These are phyloP conservation scores for Powellomyces hirtus DNA, from an alignment of 192 early-diverging fungal genomes.

Conservation along the genomic window DNA sequence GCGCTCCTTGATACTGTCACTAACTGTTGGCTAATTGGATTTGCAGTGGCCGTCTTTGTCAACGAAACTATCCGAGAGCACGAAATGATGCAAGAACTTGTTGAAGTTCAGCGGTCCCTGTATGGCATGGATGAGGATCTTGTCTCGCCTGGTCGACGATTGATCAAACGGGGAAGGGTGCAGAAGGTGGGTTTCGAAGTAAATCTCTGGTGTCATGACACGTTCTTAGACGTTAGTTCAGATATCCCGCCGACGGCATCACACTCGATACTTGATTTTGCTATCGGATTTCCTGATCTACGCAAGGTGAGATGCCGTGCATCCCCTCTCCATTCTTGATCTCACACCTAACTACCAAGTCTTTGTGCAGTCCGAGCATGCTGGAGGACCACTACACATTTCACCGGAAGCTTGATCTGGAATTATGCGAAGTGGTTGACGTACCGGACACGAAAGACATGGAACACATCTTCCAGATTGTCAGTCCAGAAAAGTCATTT, in stretches of 20 bases:
- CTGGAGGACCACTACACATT: constrained; percentile 63
- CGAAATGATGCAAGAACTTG: constrained; percentile 68
- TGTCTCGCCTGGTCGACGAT: constrained; percentile 65
- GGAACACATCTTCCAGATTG: constrained; percentile 72
- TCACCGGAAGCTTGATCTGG: constrained; percentile 69
- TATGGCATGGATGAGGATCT: constrained; percentile 62
- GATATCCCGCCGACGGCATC: constrained; percentile 73
- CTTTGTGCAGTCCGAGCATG: constrained; percentile 43
- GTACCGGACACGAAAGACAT: constrained; percentile 40
- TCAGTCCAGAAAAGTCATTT: constrained; percentile 78
- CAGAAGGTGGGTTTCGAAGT: constrained; percentile 40
- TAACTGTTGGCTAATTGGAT: background rate
- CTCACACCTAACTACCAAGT: background rate
- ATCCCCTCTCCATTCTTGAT: background rate
- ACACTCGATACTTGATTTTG: constrained; percentile 68
- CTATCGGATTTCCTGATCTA: constrained; percentile 78
- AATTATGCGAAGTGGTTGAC: constrained; percentile 47
- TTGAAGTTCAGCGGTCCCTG: constrained; percentile 68
- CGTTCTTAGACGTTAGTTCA: constrained; percentile 27
- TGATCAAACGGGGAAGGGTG: constrained; percentile 64
- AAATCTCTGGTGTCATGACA: too few species aligned
- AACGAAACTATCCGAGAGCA: constrained; percentile 80
- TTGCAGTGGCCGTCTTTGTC: constrained; percentile 65
- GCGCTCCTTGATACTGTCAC: background rate
- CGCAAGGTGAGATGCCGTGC: constrained; percentile 27